These are phyloP conservation scores for Knoxia roxburghii DNA, from an alignment of 257 asterid genomes.

Conservation along the genomic window DNA sequence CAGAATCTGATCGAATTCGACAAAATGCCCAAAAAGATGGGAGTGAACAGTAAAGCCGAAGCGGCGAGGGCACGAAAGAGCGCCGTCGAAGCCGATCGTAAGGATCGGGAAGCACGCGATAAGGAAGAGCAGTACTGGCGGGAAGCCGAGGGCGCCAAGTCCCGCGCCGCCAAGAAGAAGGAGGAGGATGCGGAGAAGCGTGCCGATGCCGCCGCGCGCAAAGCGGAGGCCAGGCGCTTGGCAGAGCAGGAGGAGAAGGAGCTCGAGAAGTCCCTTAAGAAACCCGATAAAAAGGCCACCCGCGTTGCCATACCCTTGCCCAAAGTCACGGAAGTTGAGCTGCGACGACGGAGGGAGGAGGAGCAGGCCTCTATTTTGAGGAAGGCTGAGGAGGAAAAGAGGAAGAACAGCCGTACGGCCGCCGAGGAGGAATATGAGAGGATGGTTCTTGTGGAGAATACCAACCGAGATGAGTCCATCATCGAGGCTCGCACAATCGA, in stretches of 20 bases:
- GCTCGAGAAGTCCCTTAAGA: slow-evolving; percentile 56
- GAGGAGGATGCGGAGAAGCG: slow-evolving; percentile 86
- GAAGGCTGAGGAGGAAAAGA: slow-evolving; percentile 68
- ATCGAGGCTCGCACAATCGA: slow-evolving; percentile 82
- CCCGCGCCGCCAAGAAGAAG: slow-evolving; percentile 85
- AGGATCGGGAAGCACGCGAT: slow-evolving; percentile 62
- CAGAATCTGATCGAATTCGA: background rate
- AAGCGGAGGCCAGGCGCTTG: slow-evolving; percentile 78
- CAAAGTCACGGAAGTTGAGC: slow-evolving; percentile 87
- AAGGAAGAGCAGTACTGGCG: slow-evolving; percentile 95
- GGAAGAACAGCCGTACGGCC: slow-evolving; percentile 56
- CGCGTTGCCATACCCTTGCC: slow-evolving; percentile 73
- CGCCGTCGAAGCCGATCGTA: slow-evolving; percentile 76
- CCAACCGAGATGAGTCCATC: slow-evolving; percentile 69
- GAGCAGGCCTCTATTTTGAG: slow-evolving; percentile 58
- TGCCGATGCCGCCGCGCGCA: slow-evolving; percentile 74
- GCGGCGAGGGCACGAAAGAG: slow-evolving; percentile 77
- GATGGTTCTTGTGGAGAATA: slow-evolving; percentile 58
- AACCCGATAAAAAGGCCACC: slow-evolving; percentile 78
- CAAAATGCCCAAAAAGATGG: slow-evolving; percentile 90
- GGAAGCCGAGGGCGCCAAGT: slow-evolving; percentile 87
- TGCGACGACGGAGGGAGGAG: slow-evolving; percentile 64
- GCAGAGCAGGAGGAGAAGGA: slow-evolving; percentile 90
- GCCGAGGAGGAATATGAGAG: slow-evolving; percentile 85
- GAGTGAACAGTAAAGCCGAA: slow-evolving; percentile 87